A percentile compares a stretch with the other conserved stretches of the same genome.
Evolutionary conservation across 176 grass and related monocot species (phyloP).

Genomic region (Miscanthus lutarioriparius): DNA sequence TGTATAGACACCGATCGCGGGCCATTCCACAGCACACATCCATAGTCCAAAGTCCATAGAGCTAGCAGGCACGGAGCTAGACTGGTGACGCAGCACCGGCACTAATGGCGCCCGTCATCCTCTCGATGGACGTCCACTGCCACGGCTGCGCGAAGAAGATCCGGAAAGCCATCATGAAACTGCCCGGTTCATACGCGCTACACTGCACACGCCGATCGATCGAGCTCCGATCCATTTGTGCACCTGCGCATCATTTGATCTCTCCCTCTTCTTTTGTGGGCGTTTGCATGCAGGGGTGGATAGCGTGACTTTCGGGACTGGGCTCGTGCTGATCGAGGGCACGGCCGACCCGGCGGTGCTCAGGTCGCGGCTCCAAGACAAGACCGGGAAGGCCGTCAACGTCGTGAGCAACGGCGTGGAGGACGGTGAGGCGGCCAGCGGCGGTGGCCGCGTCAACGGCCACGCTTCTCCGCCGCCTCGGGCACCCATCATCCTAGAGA

Average conservation of each 20-base stretch:
- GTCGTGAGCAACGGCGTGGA: no score
- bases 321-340: conserved; percentile 1
- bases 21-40: no score
- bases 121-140: conserved; percentile 50
- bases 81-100: not conserved
- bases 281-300: conserved; percentile 7
- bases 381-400: conserved; percentile 22
- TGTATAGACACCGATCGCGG: no score
- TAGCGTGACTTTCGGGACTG: not conserved
- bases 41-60: no score
- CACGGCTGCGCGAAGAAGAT: conserved; percentile 40
- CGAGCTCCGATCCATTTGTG: not conserved
- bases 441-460: not conserved
- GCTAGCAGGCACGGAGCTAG: no score
- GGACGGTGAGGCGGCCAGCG: no score
- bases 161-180: conserved; percentile 30
- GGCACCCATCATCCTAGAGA: not conserved
- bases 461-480: not conserved
- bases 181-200: not conserved
- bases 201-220: not conserved
- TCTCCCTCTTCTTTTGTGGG: not conserved
- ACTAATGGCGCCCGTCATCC: conserved; percentile 35
- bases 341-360: conserved; percentile 30
- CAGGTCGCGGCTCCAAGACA: conserved; percentile 16
- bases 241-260: not conserved